Evolutionary conservation across 2,329 filamentous ascomycete genomes (phyloP).

Genomic region (Alternaria dauci): DNA sequence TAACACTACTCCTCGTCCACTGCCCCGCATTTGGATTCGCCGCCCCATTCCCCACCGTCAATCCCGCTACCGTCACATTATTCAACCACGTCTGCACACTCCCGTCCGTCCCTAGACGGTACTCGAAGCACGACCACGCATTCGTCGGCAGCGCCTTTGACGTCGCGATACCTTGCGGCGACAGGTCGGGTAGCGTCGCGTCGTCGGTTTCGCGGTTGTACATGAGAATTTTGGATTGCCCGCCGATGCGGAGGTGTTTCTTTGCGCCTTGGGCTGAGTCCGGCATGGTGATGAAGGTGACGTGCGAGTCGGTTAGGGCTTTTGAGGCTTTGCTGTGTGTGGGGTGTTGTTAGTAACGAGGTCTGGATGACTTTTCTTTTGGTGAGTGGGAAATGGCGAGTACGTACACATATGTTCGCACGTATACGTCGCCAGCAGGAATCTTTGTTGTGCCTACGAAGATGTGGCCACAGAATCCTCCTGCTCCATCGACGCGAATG

Average conservation of each 20-base stretch:
- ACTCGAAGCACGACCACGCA: conserved; percentile 68
- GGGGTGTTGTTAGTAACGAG: not conserved
- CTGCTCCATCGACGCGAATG: conserved; percentile 75
- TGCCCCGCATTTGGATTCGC: conserved; percentile 62
- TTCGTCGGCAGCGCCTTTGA: conserved; percentile 62
- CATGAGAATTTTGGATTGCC: conserved; percentile 68
- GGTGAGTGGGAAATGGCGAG: not conserved
- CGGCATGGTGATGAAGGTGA: conserved; percentile 71
- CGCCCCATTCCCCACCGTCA: conserved; percentile 59
- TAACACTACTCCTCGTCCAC: conserved; percentile 61
- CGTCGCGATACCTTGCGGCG: conserved; percentile 65
- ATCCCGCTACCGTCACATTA: conserved; percentile 59
- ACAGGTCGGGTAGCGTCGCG: conserved; percentile 68
- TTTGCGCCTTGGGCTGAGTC: conserved; percentile 64
- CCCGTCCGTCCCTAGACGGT: conserved; percentile 66
- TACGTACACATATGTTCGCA: conserved; percentile 64
- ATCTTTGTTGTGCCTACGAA: conserved; percentile 68
- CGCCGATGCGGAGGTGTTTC: conserved; percentile 70
- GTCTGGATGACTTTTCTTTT: not conserved
- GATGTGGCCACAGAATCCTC: conserved; percentile 63
- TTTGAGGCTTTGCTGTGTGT: conserved; percentile 62
- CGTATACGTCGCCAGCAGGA: conserved; percentile 66
- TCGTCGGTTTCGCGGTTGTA: conserved; percentile 71
- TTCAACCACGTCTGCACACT: conserved; percentile 69
- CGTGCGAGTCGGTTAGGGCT: conserved; percentile 66